Evolutionary conservation across 257 asterid species (phyloP).

Genomic region (Marsdenia floribunda): DNA sequence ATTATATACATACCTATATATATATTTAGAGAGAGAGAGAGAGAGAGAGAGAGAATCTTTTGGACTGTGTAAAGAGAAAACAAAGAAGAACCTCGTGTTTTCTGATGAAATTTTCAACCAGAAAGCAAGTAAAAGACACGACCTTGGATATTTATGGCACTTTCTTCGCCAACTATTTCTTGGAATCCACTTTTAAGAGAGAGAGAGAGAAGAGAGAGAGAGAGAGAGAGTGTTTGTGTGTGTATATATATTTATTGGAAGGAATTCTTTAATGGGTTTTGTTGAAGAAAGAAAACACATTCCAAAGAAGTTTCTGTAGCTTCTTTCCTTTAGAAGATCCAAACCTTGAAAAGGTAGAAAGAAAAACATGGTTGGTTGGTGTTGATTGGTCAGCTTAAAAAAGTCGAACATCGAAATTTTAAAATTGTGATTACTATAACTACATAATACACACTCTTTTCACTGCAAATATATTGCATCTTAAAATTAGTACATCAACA

Average conservation of each 20-base stretch:
- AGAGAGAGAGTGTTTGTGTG: too few species aligned
- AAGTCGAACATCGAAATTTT: conserved; percentile 31
- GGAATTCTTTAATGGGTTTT: conserved; percentile 7
- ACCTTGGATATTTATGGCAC: background rate
- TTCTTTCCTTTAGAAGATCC: conserved; percentile 26
- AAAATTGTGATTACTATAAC: conserved; percentile 14
- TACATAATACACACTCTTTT: conserved; percentile 20
- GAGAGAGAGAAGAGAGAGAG: too few species aligned
- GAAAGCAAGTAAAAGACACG: background rate
- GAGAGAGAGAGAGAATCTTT: conserved; percentile 5
- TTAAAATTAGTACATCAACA: conserved; percentile 5
- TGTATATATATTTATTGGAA: background rate
- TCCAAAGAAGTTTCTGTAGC: conserved; percentile 51
- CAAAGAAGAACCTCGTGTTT: background rate
- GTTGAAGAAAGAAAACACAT: conserved; percentile 21
- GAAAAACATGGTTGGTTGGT: conserved; percentile 25
- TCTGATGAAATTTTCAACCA: background rate
- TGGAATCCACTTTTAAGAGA: background rate
- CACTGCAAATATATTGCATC: conserved; percentile 17
- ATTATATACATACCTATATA: too few species aligned
- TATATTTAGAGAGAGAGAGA: too few species aligned
- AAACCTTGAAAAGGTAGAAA: conserved; percentile 51
- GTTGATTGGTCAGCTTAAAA: conserved; percentile 13
- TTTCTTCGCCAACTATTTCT: conserved; percentile 1
- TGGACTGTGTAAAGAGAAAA: conserved; percentile 3